Evolutionary conservation across 495 filamentous ascomycete genomes (phyloP).

Genomic region (Penicillium nucicola): DNA sequence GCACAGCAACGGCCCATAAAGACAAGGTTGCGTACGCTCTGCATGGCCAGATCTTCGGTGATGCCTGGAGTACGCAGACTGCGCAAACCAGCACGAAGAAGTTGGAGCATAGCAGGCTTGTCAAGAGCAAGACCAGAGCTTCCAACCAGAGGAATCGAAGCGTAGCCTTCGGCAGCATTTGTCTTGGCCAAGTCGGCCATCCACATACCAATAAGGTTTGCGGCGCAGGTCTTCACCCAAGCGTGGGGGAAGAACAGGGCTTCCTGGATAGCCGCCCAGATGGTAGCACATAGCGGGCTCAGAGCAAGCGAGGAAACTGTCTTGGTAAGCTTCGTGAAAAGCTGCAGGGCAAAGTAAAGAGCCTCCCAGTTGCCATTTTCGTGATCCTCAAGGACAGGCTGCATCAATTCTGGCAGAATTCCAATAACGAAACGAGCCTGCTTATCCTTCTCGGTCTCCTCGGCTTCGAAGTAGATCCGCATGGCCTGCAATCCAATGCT

Average conservation of each 20-base stretch:
- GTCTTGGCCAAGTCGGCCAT: conserved; percentile 73
- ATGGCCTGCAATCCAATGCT: conserved; percentile 77
- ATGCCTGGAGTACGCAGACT: conserved; percentile 65
- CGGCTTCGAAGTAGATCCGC: conserved; percentile 74
- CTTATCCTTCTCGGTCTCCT: conserved; percentile 59
- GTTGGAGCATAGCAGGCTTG: conserved; percentile 59
- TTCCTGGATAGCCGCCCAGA: conserved; percentile 66
- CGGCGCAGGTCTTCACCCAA: conserved; percentile 73
- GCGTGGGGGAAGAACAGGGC: conserved; percentile 70
- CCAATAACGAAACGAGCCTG: conserved; percentile 48
- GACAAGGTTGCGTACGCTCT: conserved; percentile 70
- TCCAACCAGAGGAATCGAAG: conserved; percentile 60
- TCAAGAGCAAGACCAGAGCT: conserved; percentile 67
- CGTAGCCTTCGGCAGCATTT: conserved; percentile 48
- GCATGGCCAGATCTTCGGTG: conserved; percentile 64
- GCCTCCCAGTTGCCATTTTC: conserved; percentile 68
- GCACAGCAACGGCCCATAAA: conserved; percentile 71
- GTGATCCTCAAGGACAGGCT: conserved; percentile 42
- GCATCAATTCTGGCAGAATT: conserved; percentile 48
- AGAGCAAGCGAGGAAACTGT: conserved; percentile 61
- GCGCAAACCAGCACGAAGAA: conserved; percentile 61
- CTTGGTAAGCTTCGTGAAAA: conserved; percentile 65
- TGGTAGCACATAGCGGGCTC: conserved; percentile 44
- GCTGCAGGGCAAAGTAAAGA: conserved; percentile 70
- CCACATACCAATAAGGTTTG: conserved; percentile 70